A percentile compares a stretch with the other conserved stretches of the same genome.
phyloP scores from a whole-genome alignment of 2,329 filamentous ascomycete species.

The Xylariaceae sp. region DNA sequence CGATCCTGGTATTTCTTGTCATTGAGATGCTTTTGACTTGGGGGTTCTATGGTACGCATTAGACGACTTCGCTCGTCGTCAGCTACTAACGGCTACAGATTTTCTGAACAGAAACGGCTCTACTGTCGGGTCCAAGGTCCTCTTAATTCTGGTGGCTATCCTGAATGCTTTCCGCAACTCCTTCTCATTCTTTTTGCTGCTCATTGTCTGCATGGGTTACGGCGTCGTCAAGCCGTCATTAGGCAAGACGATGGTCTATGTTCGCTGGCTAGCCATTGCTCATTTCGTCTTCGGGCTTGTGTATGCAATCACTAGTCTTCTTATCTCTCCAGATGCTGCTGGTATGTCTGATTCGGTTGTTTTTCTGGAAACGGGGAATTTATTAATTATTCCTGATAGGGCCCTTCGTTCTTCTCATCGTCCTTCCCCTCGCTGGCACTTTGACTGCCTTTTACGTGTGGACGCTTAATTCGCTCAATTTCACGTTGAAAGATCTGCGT shows the following conservation, averaged over 20 bases:
- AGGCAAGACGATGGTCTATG: conserved; percentile 89
- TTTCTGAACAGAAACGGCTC: conserved; percentile 88
- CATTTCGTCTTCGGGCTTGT: conserved; percentile 95
- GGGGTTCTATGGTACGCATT: conserved; percentile 78
- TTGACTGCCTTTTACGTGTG: conserved; percentile 97
- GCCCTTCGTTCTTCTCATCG: conserved; percentile 85
- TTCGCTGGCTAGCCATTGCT: conserved; percentile 82
- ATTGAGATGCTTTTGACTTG: conserved; percentile 97
- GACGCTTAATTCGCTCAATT: conserved; percentile 92
- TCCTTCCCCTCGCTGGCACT: conserved; percentile 85
- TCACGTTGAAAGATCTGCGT: conserved; percentile 92
- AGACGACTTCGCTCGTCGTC: neutral
- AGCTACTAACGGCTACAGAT: conserved; percentile 53
- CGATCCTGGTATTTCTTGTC: conserved; percentile 89
- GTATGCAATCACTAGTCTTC: conserved; percentile 84
- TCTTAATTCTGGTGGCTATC: conserved; percentile 87
- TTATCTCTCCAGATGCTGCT: conserved; percentile 83
- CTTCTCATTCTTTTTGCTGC: conserved; percentile 94
- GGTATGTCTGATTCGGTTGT: conserved; percentile 40
- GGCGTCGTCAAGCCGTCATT: conserved; percentile 93
- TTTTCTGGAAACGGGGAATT: neutral
- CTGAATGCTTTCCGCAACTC: conserved; percentile 93
- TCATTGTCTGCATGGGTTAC: conserved; percentile 99
- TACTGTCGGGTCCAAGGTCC: conserved; percentile 74
- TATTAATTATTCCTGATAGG: conserved; percentile 43